A percentile compares a stretch with the other conserved stretches of the same genome.
phyloP scores from a whole-genome alignment of 1,284 basidiomycete species.

The Pseudozyma sp. region DNA sequence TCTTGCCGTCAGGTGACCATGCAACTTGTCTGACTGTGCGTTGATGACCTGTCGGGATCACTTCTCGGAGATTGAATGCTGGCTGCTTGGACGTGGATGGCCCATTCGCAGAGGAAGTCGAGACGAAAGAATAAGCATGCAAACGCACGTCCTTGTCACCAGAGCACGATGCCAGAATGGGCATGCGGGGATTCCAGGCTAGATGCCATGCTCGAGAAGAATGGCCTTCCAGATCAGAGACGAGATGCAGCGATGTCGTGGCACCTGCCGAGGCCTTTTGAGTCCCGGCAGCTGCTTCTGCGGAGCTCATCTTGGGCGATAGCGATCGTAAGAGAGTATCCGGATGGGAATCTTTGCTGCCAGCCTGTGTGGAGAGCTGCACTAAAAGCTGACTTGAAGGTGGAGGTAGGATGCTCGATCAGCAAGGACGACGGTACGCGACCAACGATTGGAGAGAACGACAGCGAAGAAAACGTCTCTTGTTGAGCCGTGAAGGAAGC shows the following conservation, averaged over 20 bases:
- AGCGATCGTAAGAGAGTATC: not conserved
- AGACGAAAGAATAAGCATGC: constrained; percentile 76
- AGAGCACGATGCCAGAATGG: constrained; percentile 90
- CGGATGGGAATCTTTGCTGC: too few species aligned
- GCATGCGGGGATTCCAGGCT: constrained; percentile 88
- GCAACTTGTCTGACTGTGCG: constrained; percentile 90
- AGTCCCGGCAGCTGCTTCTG: constrained; percentile 5
- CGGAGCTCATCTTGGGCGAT: constrained; percentile 11
- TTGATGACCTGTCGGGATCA: constrained; percentile 79
- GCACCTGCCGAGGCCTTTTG: constrained; percentile 5
- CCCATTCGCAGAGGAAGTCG: constrained; percentile 28
- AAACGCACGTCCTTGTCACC: constrained; percentile 91
- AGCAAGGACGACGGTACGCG: too few species aligned
- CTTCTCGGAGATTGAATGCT: constrained; percentile 58
- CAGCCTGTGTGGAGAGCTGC: not conserved
- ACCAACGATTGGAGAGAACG: too few species aligned
- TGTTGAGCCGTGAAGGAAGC: not conserved
- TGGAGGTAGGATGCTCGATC: not conserved
- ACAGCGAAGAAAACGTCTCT: not conserved
- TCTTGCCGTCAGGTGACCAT: constrained; percentile 89
- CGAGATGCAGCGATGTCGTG: constrained; percentile 32
- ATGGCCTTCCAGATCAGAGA: constrained; percentile 47
- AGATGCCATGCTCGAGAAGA: constrained; percentile 77
- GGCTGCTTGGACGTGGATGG: constrained; percentile 54
- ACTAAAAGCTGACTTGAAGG: too few species aligned